Percentiles rank a stretch among this genome's conserved stretches.
These are phyloP conservation scores for Aurinia saxatilis DNA, from an alignment of 345 rosid genomes.

Conservation along the genomic window DNA sequence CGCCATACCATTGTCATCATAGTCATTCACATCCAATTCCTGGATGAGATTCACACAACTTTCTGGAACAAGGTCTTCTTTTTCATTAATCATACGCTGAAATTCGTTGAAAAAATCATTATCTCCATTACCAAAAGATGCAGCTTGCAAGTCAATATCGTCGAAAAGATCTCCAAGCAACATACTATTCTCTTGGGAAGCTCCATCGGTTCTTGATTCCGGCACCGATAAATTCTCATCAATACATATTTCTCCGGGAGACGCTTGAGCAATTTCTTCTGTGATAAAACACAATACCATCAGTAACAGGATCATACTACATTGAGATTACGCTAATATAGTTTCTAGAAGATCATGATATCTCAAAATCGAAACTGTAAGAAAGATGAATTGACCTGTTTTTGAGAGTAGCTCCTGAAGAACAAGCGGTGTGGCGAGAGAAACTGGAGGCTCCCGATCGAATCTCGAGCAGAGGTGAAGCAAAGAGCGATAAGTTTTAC, in stretches of 20 bases:
- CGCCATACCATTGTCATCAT: constrained; percentile 12
- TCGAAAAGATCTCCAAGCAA: constrained; percentile 13
- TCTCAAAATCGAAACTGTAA: neutral
- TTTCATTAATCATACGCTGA: constrained; percentile 37
- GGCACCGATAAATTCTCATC: neutral
- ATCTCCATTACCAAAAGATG: constrained; percentile 17
- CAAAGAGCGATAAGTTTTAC: constrained; percentile 36
- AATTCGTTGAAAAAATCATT: constrained; percentile 44
- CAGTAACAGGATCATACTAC: neutral
- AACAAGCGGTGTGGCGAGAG: constrained; percentile 31
- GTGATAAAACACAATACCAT: constrained; percentile 9
- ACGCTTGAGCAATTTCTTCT: constrained; percentile 10
- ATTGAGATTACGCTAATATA: neutral
- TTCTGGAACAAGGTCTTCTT: constrained; percentile 21
- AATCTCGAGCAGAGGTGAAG: constrained; percentile 41
- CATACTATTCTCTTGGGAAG: neutral
- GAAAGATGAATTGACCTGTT: constrained; percentile 9
- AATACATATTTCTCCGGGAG: constrained; percentile 18
- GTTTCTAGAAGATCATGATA: neutral
- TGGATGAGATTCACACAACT: constrained; percentile 15
- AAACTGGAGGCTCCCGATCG: constrained; percentile 34
- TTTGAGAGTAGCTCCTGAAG: constrained; percentile 18
- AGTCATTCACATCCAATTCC: constrained; percentile 18
- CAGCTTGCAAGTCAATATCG: constrained; percentile 30
- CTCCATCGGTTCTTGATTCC: constrained; percentile 7